Percentiles rank a stretch among this genome's conserved stretches.
Conservation (phyloP, 192 early-diverging fungal species). For the Linnemannia hyalina region DNA sequence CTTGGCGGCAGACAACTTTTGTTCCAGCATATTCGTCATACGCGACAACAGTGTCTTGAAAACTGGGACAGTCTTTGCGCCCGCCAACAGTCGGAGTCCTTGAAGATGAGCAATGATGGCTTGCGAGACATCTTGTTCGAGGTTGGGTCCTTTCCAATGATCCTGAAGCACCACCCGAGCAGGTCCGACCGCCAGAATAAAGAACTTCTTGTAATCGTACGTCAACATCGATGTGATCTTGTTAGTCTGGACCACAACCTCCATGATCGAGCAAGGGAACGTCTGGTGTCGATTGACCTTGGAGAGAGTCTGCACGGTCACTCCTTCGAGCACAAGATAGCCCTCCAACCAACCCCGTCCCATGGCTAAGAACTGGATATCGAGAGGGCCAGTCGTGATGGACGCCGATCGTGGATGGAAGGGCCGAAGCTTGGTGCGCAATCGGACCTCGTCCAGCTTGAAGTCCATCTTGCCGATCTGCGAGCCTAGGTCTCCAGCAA, state of each 20-base stretch:
- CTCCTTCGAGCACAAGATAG: slow-evolving; percentile 60
- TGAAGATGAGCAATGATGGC: slow-evolving; percentile 34
- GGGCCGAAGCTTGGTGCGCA: slow-evolving; percentile 56
- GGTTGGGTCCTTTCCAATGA: slow-evolving; percentile 60
- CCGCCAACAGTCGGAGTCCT: slow-evolving; percentile 35
- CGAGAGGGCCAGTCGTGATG: slow-evolving; percentile 57
- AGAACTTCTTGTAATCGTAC: slow-evolving; percentile 84
- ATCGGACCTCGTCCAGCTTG: slow-evolving; percentile 60
- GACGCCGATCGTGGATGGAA: slow-evolving; percentile 55
- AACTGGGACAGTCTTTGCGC: slow-evolving; percentile 51
- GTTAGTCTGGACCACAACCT: slow-evolving; percentile 61
- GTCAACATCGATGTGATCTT: slow-evolving; percentile 68
- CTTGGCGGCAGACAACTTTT: slow-evolving; percentile 41
- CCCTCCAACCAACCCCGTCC: slow-evolving; percentile 68
- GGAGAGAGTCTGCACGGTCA: slow-evolving; percentile 37
- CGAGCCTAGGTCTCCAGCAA: slow-evolving; percentile 74
- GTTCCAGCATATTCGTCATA: slow-evolving; percentile 36
- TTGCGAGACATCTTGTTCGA: slow-evolving; percentile 33
- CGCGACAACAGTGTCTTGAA: slow-evolving; percentile 39
- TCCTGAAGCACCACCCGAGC: slow-evolving; percentile 62
- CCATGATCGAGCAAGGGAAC: slow-evolving; percentile 57
- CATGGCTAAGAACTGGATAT: slow-evolving; percentile 57
- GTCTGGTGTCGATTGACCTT: slow-evolving; percentile 30
- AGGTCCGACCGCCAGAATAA: slow-evolving; percentile 72
- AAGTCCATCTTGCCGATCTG: slow-evolving; percentile 72